Evolutionary conservation across 306 rosid species (phyloP), one percentile per base, ranked within the genome.

Genomic region (Heteromeles arbutifolia): DNA sequence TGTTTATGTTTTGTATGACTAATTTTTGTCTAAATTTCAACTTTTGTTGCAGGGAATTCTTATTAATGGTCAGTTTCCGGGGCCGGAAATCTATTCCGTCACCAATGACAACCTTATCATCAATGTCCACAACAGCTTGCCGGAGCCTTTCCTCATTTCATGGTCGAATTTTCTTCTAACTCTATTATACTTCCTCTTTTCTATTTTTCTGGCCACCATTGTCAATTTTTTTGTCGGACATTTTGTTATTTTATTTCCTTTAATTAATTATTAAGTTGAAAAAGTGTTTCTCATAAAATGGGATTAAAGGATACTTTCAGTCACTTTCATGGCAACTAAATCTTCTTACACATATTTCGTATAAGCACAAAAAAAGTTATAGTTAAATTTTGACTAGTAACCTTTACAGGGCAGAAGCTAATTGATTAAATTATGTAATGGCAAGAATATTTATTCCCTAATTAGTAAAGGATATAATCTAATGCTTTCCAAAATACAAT

Each of bases 31-130:
- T n/a, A 26, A n/a, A n/a, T 15, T 41, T 41, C 34, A 0, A 26
- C 6, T n/a, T 18, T 37, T 52, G 8, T 72, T 64, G 78, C 81
- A 91, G 98, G 98, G 97, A 0, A 93, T 93, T 84, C 89, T 91
- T 2, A 89, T 93, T 12, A 91, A 93, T 67, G 98, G 98, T 0
- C 91, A 89, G 67, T 93, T 91, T 78, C 98, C 97, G 4, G 98
- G 98, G 11, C 98, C 98, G 0, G 90, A 91, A 26, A 84, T 93
- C 15, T 88, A 84, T 15, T 81, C 93, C 1, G 96, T 91, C 31
- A 93, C 98, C 67, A 93, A 93, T 59, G 93, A 93, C 87, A 93
- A 93, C 67, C 78, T 93, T 76, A 86, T 91, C 71, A 89, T 93
- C 57, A 93, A 93, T 69, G 93, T 93, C 5, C 84, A 83, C 59